Conservation (phyloP, 768 basidiomycete genomes). For the Cystobasidium ongulense region DNA sequence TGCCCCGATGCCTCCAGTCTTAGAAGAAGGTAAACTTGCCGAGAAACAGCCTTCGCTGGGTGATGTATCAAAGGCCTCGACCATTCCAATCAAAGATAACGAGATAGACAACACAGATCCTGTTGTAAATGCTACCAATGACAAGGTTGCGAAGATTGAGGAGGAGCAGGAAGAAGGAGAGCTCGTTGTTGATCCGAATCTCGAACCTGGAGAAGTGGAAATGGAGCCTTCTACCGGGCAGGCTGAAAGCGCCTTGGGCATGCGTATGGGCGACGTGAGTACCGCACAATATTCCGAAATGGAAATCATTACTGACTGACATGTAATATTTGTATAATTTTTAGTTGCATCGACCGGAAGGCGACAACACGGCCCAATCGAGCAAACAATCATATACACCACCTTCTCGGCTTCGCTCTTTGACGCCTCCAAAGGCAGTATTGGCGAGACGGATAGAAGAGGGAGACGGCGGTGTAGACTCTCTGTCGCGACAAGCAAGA, state of each 20-base stretch:
- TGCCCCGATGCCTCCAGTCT: neutral
- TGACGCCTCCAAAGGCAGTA: neutral
- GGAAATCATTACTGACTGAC: no score
- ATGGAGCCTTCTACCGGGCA: neutral
- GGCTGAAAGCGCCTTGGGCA: neutral
- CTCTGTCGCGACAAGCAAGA: neutral
- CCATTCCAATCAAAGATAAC: no score
- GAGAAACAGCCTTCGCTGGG: neutral
- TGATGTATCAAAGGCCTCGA: no score
- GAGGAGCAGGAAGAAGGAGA: slow-evolving; percentile 15
- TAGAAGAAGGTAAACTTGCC: neutral
- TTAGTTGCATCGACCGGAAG: neutral
- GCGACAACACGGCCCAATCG: neutral
- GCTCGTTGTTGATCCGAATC: neutral
- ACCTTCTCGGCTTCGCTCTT: neutral
- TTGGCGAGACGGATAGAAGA: neutral
- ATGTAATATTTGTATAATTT: neutral
- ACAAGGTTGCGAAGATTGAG: neutral
- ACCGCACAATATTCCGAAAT: no score
- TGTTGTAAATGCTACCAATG: neutral
- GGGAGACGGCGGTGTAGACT: neutral
- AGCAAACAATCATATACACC: neutral
- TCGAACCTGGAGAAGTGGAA: slow-evolving; percentile 23
- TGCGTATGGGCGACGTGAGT: neutral
- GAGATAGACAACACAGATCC: no score